Base-by-base conservation (phyloP, 1,139 yeast genomes). In the Geotrichum aggregatum region DNA sequence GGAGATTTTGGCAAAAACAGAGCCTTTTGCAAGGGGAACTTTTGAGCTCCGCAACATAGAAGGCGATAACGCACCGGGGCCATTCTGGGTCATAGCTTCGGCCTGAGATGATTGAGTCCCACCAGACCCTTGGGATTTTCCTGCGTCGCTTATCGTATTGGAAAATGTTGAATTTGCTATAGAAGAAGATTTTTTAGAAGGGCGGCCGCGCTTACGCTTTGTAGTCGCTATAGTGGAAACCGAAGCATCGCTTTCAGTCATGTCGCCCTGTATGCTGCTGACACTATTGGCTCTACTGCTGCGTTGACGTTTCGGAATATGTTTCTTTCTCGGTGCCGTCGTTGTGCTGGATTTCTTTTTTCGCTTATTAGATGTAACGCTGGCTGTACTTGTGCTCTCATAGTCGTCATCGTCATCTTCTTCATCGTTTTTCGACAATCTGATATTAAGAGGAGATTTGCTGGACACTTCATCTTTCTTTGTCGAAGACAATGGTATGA, bases 1-100 rank as follows among this genome's bases (percentile, higher is more conserved):
- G 14, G 53, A 46, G 21, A 50, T 41, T 28, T 31, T 50, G 16
- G 50, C 49, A 16, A 38, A 33, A 7, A 50, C 53, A 1, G 53
- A 50, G 8, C 47, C 50, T 34, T 46, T 50, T 4, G 53, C 26
- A 22, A 45, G 47, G 8, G 19, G 45, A 3, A 24, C 45, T 6
- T 31, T 49, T 6, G 48, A 30, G 21, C 44, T 39, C n/a, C 47
- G 41, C 7, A 39, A 8, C 6, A 39, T 35, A 8, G 47, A 49
- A 7, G 47, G 22, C 18, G 47, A 43, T 10, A 18, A 5, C n/a
- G 36, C 30, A 34, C n/a, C 14, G 40, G 30, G n/a, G 18, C 16
- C 33, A 22, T n/a, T 10, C 16, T 14, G 24, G 22, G 42, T 11
- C 34, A 30, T 7, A 14, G 34, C n/a, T 42, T 45, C 28, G 36